Percentiles rank a stretch among this genome's conserved stretches.
These are phyloP conservation scores for Paecilomyces formosus DNA, from an alignment of 2,329 filamentous ascomycete species.

Conservation along the genomic window DNA sequence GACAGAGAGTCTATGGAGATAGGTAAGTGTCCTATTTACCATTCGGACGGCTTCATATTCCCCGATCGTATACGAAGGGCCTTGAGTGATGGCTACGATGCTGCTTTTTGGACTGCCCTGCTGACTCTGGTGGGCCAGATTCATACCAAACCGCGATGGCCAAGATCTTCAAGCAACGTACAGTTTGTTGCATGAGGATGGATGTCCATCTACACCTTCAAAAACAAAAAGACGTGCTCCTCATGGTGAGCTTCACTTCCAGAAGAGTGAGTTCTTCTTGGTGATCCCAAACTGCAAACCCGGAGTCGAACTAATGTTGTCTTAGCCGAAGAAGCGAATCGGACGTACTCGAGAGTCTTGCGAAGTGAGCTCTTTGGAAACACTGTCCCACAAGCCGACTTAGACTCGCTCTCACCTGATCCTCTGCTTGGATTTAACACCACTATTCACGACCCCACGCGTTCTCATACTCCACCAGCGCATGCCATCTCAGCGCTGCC, in stretches of 20 bases:
- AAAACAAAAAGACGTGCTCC: slow-evolving; percentile 76
- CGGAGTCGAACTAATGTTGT: slow-evolving; percentile 9
- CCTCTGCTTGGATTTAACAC: slow-evolving; percentile 39
- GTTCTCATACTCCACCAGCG: slow-evolving; percentile 74
- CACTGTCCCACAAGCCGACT: slow-evolving; percentile 73
- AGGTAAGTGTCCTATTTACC: slow-evolving; percentile 38
- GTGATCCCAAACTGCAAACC: slow-evolving; percentile 3
- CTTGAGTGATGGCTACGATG: not conserved
- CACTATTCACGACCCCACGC: slow-evolving; percentile 55
- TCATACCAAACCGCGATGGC: slow-evolving; percentile 88
- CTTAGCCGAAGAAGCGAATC: slow-evolving; percentile 83
- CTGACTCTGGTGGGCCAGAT: slow-evolving; percentile 48
- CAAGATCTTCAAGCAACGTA: slow-evolving; percentile 92
- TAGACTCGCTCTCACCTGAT: slow-evolving; percentile 56
- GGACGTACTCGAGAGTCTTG: slow-evolving; percentile 80
- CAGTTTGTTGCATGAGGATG: slow-evolving; percentile 83
- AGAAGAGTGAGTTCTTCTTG: slow-evolving; percentile 61
- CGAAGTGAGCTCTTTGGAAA: slow-evolving; percentile 88
- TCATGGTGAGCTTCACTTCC: slow-evolving; percentile 87
- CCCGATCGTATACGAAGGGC: not conserved
- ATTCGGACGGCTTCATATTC: not conserved
- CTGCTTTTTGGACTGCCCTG: not conserved
- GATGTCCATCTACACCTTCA: slow-evolving; percentile 84
- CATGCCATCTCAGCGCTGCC: slow-evolving; percentile 59
- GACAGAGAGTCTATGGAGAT: slow-evolving; percentile 59